Base-by-base conservation (phyloP, 2,329 filamentous ascomycete species). In the Cadophora luteo-olivacea region DNA sequence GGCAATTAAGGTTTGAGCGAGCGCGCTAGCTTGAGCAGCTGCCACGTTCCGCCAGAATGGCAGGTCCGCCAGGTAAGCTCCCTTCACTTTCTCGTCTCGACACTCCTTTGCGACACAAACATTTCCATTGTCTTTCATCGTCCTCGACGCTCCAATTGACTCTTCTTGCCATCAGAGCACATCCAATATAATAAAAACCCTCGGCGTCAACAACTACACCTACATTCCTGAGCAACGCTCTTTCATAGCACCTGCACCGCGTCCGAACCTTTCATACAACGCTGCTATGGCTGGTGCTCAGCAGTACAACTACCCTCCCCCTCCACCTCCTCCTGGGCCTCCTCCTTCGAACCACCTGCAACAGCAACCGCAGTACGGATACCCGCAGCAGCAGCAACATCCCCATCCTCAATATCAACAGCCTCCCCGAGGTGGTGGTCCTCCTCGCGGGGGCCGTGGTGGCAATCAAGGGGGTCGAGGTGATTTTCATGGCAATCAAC, bases 291-390 rank as follows among this genome's bases (percentile, higher is more conserved):
- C 77, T 67, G 74, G 73, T 49, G 58, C 73, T 25, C 75, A 75
- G 64, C 76, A 77, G 64, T 79, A 79, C 73, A 77, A 73, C 67
- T 79, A 77, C 48, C 77, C 77, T 57, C 77, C 77, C 52, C 77
- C 78, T 36, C 78, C 77, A 11, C 77, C 78, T 41, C 76, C 77
- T 29, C 65, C 76, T 29, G 75, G 75, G 2, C 74, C 75, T 57
- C 75, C 76, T 54, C 70, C 75, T 41, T 54, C 72, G 29, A 72
- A 71, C 36, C 74, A 75, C 49, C 69, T 71, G 48, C 71, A 74
- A 65, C 73, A 76, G 60, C 73, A 73, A 60, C 70, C 72, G 62
- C 72, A 75, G 45, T 77, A 76, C 58, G 74, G 74, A 60, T 77
- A 77, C 57, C 66, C 70, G 38, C 74, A 75, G 67, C 73, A 72